Base-by-base conservation (phyloP, 1,284 basidiomycete genomes). In the Anthracocystis setariae region DNA sequence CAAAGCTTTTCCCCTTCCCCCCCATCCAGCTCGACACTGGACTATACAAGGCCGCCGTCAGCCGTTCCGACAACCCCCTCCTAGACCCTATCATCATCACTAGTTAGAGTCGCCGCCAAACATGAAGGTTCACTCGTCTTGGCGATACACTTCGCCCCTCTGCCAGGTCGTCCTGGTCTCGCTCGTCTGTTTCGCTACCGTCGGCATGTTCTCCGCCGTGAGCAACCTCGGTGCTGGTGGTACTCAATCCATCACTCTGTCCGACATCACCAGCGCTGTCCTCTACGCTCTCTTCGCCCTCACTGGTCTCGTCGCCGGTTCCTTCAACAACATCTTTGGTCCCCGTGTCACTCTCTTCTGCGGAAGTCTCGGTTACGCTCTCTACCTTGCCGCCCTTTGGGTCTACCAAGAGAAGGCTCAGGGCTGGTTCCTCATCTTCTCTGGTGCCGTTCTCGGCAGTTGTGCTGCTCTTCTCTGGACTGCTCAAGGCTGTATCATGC, bases 371-470 rank as follows among this genome's bases (percentile, higher is more conserved):
- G 78, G 77, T 18, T 80, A 81, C 42, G 61, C 63, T 45, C 84
- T 92, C 23, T 92, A 91, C 80, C 88, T 91, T 53, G 89, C 88
- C 8, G 88, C 89, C 12, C 90, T 88, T 74, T 85, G 91, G 50
- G 74, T 74, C 12, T 81, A 82, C 76, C 82, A 83, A 71, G 71
- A 80, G 57, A 80, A 82, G 55, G 29, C 64, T 20, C 79, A 75
- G 50, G 52, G 73, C 46, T 80, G 79, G 76, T 85, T 85, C 78
- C 69, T 85, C 49, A 89, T 93, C 72, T 87, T 86, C 23, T 87
- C 91, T 0, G 92, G 92, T 29, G 91, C 90, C 21, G 84, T 93
- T 56, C 88, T 94, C 18, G 92, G 92, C 45, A 78, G 92, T 50
- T 92, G 90, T 76, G 92, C 92, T 13, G 91, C 90, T 38, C 81